Base-by-base conservation (phyloP, 1,284 basidiomycete species). In the Trichosporon asahii region DNA sequence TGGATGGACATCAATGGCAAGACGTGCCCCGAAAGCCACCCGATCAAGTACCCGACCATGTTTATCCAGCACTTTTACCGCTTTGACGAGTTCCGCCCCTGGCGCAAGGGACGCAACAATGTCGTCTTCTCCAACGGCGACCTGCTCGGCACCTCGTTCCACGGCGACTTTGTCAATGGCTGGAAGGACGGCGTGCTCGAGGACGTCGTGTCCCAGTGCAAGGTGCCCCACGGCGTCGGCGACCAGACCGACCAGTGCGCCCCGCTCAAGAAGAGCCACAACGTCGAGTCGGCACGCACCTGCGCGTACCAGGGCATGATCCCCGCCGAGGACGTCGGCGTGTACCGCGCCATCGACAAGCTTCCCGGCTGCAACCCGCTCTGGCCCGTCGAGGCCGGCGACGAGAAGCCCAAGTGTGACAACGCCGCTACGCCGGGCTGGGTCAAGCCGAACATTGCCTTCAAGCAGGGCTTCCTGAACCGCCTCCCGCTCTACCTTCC, bases 101-200 rank as follows among this genome's bases (percentile, higher is more conserved):
- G 64, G 64, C 57, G 31, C 60, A 64, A 44, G 33, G 12, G 23
- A 7, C 35, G 35, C 12, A 35, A 66, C 40, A 69, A 69, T 33
- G 55, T 70, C 25, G 68, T 70, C 65, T 64, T 68, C 61, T 60
- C 83, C 31, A 83, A 83, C 69, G 84, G 84, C 60, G 84, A 84
- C 68, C 78, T 78, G 3, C 82, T 80, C 66, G 83, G 82, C 53
- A 78, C 79, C 68, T 80, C 81, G 66, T 75, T 81, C 68, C 83
- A 84, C 76, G 83, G 76, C 64, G 83, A 84, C 75, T 84, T 84
- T 72, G 57, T 81, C 65, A 80, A 80, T 68, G 83, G 83, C 49
- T 83, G 82, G 83, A 78, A 80, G 9, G 75, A 76, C 55, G 76
- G 78, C 61, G 72, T 82, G 23, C 78, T 83, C 5, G 78, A 82